A percentile compares a stretch with the other conserved stretches of the same genome.
Conservation (phyloP, 345 rosid genomes). For the Ceriops zippeliana region DNA sequence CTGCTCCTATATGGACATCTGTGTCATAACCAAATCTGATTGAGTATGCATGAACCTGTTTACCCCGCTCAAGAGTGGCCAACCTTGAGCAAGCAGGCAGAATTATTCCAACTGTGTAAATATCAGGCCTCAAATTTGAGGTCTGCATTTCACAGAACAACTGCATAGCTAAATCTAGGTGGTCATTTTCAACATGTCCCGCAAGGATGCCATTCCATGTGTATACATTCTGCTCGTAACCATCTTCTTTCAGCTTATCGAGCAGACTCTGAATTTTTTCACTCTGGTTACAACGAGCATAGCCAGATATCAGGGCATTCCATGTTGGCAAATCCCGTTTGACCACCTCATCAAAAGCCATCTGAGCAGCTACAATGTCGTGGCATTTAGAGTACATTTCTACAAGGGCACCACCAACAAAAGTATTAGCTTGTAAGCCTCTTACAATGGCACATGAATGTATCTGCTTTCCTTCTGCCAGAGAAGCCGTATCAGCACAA, state of each 20-base stretch:
- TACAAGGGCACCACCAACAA: conserved; percentile 45
- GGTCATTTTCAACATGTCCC: conserved; percentile 22
- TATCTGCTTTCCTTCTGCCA: conserved; percentile 41
- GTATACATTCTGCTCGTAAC: conserved; percentile 39
- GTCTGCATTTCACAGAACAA: conserved; percentile 18
- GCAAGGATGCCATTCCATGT: conserved; percentile 32
- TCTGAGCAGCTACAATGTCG: not conserved
- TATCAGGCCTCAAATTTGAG: conserved; percentile 16
- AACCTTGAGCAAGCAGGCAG: conserved; percentile 24
- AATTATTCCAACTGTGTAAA: conserved; percentile 24
- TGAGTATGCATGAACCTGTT: conserved; percentile 23
- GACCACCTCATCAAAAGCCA: conserved; percentile 27
- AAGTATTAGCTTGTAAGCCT: conserved; percentile 50
- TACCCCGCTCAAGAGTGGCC: conserved; percentile 24
- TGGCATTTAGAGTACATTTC: conserved; percentile 5
- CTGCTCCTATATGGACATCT: conserved; percentile 26
- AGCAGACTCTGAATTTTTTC: conserved; percentile 24
- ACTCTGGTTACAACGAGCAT: conserved; percentile 41
- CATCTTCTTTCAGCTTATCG: conserved; percentile 43
- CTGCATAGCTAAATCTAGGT: conserved; percentile 18
- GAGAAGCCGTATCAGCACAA: conserved; percentile 44
- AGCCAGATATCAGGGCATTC: conserved; percentile 57
- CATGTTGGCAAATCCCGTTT: conserved; percentile 43
- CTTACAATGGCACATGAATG: conserved; percentile 41
- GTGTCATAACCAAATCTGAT: conserved; percentile 18